Evolutionary conservation across 2,329 filamentous ascomycete species (phyloP).

Genomic region (Pestalotiopsis fici): DNA sequence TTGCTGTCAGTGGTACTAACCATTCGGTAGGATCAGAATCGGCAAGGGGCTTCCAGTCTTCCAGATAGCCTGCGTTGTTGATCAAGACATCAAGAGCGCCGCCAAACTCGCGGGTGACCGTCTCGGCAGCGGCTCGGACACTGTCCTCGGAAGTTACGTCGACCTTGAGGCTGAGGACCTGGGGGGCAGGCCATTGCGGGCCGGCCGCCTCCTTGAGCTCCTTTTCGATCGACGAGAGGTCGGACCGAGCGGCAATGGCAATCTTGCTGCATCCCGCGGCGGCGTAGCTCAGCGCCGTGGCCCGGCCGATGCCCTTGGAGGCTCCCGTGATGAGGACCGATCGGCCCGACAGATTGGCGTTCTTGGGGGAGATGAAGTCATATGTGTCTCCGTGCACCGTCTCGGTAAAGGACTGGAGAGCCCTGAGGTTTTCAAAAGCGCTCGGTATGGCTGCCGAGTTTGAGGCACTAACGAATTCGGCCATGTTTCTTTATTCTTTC

Average conservation of each 20-base stretch:
- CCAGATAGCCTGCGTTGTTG: conserved; percentile 42
- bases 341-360: conserved; percentile 23
- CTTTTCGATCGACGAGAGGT: conserved; percentile 36
- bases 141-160: conserved; percentile 34
- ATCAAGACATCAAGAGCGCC: conserved; percentile 37
- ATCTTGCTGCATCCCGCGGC: conserved; percentile 49
- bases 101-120: conserved; percentile 21
- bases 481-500: background rate
- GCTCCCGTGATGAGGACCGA: conserved; percentile 50
- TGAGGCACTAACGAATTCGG: too few relatives aligned
- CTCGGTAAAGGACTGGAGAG: conserved; percentile 9
- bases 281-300: conserved; percentile 51
- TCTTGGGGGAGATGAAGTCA: conserved; percentile 25
- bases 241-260: conserved; percentile 50
- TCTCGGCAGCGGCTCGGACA: conserved; percentile 32
- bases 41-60: conserved; percentile 25
- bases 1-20: background rate
- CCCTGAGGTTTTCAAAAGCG: background rate
- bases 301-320: conserved; percentile 48
- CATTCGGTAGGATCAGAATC: conserved; percentile 11
- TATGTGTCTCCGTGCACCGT: conserved; percentile 31
- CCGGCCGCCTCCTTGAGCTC: conserved; percentile 37
- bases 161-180: conserved; percentile 30
- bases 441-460: background rate
- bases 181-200: conserved; percentile 22